Evolutionary conservation across 305 asterid species (phyloP).

Genomic region (Euphrasia arctica): DNA sequence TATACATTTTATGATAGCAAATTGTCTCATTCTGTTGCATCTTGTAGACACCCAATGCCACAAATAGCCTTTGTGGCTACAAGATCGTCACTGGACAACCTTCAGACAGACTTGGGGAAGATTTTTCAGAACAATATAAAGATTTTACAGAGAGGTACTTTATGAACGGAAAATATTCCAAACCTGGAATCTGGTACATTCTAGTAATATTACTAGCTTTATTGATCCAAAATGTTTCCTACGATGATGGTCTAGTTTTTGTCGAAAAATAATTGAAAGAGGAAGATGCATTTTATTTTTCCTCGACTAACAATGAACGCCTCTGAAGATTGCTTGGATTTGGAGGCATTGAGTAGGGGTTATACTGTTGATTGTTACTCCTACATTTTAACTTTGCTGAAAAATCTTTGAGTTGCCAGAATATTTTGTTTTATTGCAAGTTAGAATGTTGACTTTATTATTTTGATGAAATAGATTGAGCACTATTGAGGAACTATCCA

Average conservation of each 20-base stretch:
- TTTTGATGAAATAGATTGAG: slow-evolving; percentile 61
- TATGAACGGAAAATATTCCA: slow-evolving; percentile 13
- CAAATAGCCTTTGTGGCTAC: slow-evolving; percentile 95
- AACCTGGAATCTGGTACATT: slow-evolving; percentile 11
- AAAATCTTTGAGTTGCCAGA: slow-evolving; percentile 8
- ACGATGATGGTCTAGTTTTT: too few species aligned
- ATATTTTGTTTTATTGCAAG: not conserved
- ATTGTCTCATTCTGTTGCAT: not conserved
- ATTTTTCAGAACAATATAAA: slow-evolving; percentile 75
- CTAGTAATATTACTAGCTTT: not conserved
- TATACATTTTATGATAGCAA: slow-evolving; percentile 14
- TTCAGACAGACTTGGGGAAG: slow-evolving; percentile 98
- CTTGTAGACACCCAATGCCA: slow-evolving; percentile 80
- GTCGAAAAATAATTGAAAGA: too few species aligned
- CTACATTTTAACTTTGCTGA: not conserved
- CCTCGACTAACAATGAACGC: not conserved
- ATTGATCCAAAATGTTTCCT: not conserved
- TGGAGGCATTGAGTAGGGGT: not conserved
- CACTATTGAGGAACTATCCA: slow-evolving; percentile 72
- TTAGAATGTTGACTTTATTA: slow-evolving; percentile 18
- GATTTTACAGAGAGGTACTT: slow-evolving; percentile 87
- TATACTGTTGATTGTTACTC: not conserved
- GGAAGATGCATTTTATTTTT: too few species aligned
- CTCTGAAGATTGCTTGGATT: not conserved
- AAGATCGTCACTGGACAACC: slow-evolving; percentile 97